Base-by-base conservation (phyloP, 805 yeast species). In the Hanseniaspora meyeri region DNA sequence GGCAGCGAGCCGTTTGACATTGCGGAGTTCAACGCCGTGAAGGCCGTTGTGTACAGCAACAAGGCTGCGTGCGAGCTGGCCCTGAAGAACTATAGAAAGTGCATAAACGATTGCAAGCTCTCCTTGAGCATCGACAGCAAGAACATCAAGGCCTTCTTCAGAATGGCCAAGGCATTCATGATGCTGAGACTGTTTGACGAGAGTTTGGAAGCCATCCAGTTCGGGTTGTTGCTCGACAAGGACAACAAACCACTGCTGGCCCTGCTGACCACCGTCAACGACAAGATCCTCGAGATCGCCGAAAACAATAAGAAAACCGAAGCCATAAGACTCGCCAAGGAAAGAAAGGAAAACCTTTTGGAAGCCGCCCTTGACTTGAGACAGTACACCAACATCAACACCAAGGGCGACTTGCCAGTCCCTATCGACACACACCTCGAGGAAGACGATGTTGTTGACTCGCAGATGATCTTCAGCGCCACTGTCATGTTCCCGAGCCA, bases 41-140 rank as follows among this genome's bases (percentile, higher is more conserved):
- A 53, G 27, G 49, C 57, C 1, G 37, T 37, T 20, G 73, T 93
- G 49, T 82, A 76, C 60, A 72, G 83, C 56, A 93, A 93, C 68
- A 77, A 96, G 59, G 95, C 97, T 1, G 96, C 96, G 1, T 86
- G 96, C 69, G 87, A 91, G 63, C 72, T 93, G 60, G 95, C 86
- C 65, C 71, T 93, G 62, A 75, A 82, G 63, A 93, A 93, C 69
- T 91, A 82, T 68, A 78, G 97, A 70, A 74, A 80, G 55, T 87
- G 95, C 65, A 83, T 93, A 60, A 85, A 84, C 60, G 97, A 91
- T 67, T 87, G 96, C 66, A 82, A 82, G 61, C 76, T 75, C 51
- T 88, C 87, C 6, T 70, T 93, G 60, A 66, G 71, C 50, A 63
- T 77, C 2, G 87, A 87, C 62, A 85, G 87, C 1, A 74, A 72